Percentiles rank a stretch among this genome's conserved stretches.
Evolutionary conservation across 768 basidiomycete genomes (phyloP).

Genomic region (Boletus tomentosulus): DNA sequence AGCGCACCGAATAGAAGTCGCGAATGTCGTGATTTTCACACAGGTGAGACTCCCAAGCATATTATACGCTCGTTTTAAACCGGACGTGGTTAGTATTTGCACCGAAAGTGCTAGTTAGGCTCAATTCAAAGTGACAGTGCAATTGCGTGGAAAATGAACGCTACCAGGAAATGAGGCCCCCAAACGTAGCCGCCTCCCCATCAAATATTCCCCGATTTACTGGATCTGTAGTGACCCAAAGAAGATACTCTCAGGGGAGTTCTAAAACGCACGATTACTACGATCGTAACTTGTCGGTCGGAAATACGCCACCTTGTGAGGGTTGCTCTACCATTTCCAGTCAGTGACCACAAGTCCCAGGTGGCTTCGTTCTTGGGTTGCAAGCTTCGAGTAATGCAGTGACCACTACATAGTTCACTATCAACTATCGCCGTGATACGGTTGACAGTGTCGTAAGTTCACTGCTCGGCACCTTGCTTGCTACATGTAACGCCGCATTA

Average conservation of each 20-base stretch:
- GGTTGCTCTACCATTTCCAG: not conserved
- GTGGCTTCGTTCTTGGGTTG: not conserved
- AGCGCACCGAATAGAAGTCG: too few relatives aligned
- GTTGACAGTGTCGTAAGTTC: not conserved
- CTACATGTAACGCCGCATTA: not conserved
- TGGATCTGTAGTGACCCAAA: not conserved
- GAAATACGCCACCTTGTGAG: not conserved
- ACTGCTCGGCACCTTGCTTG: not conserved
- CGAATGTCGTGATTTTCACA: too few relatives aligned
- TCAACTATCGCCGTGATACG: not conserved
- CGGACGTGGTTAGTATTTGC: too few relatives aligned
- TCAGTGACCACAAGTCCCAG: not conserved
- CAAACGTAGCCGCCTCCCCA: not conserved
- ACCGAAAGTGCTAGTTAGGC: too few relatives aligned
- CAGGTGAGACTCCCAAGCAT: too few relatives aligned
- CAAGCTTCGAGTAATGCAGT: not conserved
- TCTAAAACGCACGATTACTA: not conserved
- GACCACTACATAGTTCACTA: too few relatives aligned
- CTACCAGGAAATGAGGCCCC: not conserved
- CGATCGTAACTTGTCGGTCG: not conserved
- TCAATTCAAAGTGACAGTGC: too few relatives aligned
- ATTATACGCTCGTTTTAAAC: too few relatives aligned
- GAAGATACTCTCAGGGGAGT: not conserved
- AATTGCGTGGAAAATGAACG: too few relatives aligned
- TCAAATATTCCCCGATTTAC: not conserved